Conservation (phyloP, 805 yeast genomes). For the Saccharomycopsis malanga region DNA sequence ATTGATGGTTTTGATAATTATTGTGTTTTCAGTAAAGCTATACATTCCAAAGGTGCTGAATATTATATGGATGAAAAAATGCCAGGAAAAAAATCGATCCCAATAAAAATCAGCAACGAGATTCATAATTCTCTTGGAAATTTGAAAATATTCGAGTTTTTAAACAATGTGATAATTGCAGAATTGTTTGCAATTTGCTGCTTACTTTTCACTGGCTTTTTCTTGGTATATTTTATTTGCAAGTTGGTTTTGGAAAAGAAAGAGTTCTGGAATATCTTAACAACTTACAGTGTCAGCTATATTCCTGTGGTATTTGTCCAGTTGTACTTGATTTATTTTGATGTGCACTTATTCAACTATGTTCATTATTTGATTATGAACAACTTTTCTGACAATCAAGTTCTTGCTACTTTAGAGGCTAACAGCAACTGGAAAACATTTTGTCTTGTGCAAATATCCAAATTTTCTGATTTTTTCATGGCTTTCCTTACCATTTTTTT, state of each 20-base stretch:
- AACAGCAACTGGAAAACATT: not conserved
- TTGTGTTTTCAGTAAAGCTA: conserved; percentile 9
- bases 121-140: conserved; percentile 7
- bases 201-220: conserved; percentile 1
- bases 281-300: conserved; percentile 6
- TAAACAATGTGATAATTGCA: conserved; percentile 5
- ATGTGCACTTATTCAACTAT: conserved; percentile 9
- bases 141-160: conserved; percentile 5
- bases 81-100: not conserved
- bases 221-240: not conserved
- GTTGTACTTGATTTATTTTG: conserved; percentile 9
- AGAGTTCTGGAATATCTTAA: conserved; percentile 2
- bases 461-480: conserved; percentile 1
- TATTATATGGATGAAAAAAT: conserved; percentile 5
- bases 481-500: conserved; percentile 1
- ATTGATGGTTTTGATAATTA: conserved; percentile 5
- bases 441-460: not conserved
- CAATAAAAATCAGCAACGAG: conserved; percentile 5
- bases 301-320: conserved; percentile 12
- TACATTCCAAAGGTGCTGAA: conserved; percentile 7
- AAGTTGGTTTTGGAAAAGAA: conserved; percentile 3
- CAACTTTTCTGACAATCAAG: not conserved
- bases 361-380: conserved; percentile 6
- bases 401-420: not conserved
- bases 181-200: conserved; percentile 1